Evolutionary conservation across 129 eudicot genomes (phyloP), one percentile per base, ranked within the genome.

Genomic region (Flaveria brownii): DNA sequence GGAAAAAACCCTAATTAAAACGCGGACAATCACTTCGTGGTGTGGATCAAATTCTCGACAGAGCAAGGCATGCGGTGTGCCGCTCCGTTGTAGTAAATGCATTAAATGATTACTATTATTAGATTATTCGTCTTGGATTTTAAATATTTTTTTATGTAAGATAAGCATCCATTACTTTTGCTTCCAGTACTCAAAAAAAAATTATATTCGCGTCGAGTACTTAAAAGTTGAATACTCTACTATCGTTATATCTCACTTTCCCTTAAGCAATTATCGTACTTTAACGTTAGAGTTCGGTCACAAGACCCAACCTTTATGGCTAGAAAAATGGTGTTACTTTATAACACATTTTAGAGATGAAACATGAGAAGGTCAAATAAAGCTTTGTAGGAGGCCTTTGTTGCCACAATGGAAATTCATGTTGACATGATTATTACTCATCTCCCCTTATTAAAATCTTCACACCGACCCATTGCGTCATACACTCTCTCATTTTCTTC

Each of bases 401-500:
- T 9, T 61, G 8, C 41, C 67, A 61, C 17, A 61, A 26, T 14
- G n/a, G 9, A 61, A 61, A 26, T 25, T 26, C 16, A 22, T 61
- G 41, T 26, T 61, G n/a, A 28, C 41, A 61, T 61, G 17, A 25
- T 26, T 9, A 59, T 59, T 59, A 20, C 2, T 9, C 3, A 1
- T 59, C 33, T 25, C 6, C n/a, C 15, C 14, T 1, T 14, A 62
- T 2, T 62, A 30, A 62, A 5, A 28, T 28, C 68, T 30, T 15
- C 18, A 28, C 68, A 62, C 68, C 45, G 22, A 28, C 67, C 68
- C 11, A 15, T 28, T 62, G 45, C 41, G 20, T 62, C 68, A 62
- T 60, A 7, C n/a, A 1, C 6, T 60, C 41, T 60, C 42, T 60
- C 39, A 25, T 10, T 60, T 12, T 60, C 41, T 60, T 60, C 67